phyloP scores from a whole-genome alignment of 1,284 basidiomycete genomes.

The Heterobasidion parviporum region DNA sequence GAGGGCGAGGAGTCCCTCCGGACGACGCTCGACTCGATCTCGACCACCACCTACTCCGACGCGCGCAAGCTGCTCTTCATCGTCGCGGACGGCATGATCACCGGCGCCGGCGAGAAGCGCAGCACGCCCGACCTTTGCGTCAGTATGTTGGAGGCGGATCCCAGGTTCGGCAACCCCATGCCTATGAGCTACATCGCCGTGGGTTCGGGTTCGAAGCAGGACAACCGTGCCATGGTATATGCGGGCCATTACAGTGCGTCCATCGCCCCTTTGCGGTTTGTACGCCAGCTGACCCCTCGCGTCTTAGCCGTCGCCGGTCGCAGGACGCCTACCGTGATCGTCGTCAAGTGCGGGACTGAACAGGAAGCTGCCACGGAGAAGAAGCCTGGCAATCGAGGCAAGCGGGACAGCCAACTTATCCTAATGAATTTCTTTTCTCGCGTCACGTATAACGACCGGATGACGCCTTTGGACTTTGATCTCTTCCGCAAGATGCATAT shows the following conservation, averaged over 20 bases:
- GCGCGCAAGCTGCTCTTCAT: constrained; percentile 88
- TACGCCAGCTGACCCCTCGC: background rate
- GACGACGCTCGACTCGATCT: constrained; percentile 90
- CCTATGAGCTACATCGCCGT: constrained; percentile 95
- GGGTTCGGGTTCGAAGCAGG: constrained; percentile 80
- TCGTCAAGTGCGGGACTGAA: constrained; percentile 96
- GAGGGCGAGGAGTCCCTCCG: constrained; percentile 91
- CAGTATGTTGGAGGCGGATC: constrained; percentile 85
- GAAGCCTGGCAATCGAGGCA: constrained; percentile 98
- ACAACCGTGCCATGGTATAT: constrained; percentile 97
- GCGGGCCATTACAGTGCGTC: constrained; percentile 94
- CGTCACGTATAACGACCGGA: constrained; percentile 98
- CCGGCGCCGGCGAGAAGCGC: constrained; percentile 89
- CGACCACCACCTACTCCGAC: constrained; percentile 86
- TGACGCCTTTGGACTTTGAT: constrained; percentile 97
- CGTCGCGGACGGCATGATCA: constrained; percentile 98
- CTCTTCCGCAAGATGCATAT: constrained; percentile 95
- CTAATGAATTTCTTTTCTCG: constrained; percentile 99
- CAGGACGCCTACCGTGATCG: constrained; percentile 89
- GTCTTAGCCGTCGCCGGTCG: constrained; percentile 68
- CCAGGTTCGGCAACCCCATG: constrained; percentile 91
- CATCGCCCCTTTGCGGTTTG: background rate
- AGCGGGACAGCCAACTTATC: constrained; percentile 97
- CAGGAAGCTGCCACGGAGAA: constrained; percentile 73
- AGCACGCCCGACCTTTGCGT: constrained; percentile 98